phyloP scores from a whole-genome alignment of 345 rosid genomes.

The Eucalyptus polyanthemos region DNA sequence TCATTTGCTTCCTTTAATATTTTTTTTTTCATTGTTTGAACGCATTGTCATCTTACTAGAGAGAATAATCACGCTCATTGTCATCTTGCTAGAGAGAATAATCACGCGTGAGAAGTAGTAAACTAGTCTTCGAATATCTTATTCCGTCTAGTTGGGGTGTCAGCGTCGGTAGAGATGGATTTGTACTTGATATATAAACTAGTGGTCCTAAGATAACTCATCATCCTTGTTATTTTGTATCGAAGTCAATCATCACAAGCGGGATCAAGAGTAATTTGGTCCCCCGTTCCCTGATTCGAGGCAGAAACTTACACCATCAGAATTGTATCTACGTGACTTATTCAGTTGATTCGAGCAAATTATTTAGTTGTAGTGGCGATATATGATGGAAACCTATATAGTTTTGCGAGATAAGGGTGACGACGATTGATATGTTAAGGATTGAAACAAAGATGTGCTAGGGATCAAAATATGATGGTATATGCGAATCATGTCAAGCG shows the following conservation, averaged over 20 bases:
- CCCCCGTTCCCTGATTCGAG: not conserved
- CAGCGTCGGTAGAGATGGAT: not conserved
- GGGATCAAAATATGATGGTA: not conserved
- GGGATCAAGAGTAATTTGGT: not conserved
- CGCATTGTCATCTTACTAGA: not conserved
- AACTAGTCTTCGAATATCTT: not conserved
- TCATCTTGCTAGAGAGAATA: not conserved
- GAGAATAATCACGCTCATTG: not conserved
- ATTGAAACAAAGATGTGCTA: not conserved
- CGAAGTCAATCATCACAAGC: not conserved
- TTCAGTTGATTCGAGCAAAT: not conserved
- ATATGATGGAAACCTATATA: not conserved
- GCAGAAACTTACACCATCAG: not conserved
- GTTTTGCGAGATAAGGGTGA: not conserved
- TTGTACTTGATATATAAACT: not conserved
- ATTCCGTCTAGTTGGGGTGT: not conserved
- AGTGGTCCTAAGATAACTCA: not conserved
- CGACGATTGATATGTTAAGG: not conserved
- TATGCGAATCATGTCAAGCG: not conserved
- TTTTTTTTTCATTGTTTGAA: not conserved
- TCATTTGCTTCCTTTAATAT: not conserved
- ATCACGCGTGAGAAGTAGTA: not conserved
- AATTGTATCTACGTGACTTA: not conserved
- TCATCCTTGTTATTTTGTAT: not conserved
- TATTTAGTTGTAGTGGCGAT: not conserved